Evolutionary conservation across 768 basidiomycete genomes (phyloP).

Genomic region (Clavaria fumosa): DNA sequence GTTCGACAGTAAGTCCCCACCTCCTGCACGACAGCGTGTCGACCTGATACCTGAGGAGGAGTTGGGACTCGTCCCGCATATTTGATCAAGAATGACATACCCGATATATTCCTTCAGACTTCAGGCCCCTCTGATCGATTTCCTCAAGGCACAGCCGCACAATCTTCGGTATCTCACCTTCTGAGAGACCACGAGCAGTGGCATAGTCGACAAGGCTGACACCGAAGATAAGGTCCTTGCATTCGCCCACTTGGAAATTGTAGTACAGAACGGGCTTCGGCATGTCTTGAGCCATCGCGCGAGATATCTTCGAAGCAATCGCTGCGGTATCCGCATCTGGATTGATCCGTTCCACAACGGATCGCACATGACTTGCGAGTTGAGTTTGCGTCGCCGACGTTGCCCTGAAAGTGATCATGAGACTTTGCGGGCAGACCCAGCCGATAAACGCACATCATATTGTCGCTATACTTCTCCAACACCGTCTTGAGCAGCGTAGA

Average conservation of each 20-base stretch:
- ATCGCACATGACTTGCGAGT: conserved; percentile 47
- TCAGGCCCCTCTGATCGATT: conserved; percentile 65
- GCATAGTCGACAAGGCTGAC: conserved; percentile 82
- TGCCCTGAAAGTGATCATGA: conserved; percentile 32
- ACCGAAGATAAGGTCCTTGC: conserved; percentile 81
- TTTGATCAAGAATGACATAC: conserved; percentile 23
- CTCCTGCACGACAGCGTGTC: conserved; percentile 72
- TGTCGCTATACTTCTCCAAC: conserved; percentile 64
- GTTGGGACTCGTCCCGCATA: conserved; percentile 4
- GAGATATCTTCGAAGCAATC: conserved; percentile 39
- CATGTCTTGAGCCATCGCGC: conserved; percentile 45
- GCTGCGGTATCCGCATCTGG: conserved; percentile 54
- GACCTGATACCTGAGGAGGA: conserved; percentile 50
- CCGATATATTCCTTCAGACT: conserved; percentile 69
- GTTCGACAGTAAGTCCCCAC: conserved; percentile 27
- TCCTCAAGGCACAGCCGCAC: conserved; percentile 69
- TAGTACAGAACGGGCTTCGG: conserved; percentile 65
- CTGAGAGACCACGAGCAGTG: conserved; percentile 55
- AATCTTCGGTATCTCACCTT: conserved; percentile 68
- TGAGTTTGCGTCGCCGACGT: conserved; percentile 65
- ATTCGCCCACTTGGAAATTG: conserved; percentile 69
- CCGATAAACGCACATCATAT: conserved; percentile 47
- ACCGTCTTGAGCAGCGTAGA: conserved; percentile 45
- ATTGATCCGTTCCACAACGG: conserved; percentile 48
- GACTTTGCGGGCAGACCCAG: conserved; percentile 1